Evolutionary conservation across 208 protist species (phyloP).

Genomic region (Leishmania martiniquensis): DNA sequence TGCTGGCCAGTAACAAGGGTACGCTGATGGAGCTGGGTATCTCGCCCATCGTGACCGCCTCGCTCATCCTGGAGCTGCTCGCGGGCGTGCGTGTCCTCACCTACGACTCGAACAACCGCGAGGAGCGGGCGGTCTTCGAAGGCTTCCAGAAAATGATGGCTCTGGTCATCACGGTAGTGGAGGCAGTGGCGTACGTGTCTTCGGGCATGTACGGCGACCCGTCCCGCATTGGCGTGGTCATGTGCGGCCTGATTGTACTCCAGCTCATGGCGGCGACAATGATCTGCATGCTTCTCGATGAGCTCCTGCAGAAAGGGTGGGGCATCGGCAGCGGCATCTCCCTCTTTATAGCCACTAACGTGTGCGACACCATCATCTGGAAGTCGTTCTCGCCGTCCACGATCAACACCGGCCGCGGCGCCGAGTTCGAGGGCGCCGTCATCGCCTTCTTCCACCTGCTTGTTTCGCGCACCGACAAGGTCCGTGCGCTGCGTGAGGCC

Average conservation of each 20-base stretch:
- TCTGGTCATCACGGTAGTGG: conserved; percentile 97
- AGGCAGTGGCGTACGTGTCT: conserved; percentile 98
- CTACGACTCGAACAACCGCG: conserved; percentile 95
- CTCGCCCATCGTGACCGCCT: conserved; percentile 97
- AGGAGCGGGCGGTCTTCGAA: conserved; percentile 97
- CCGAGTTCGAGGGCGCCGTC: conserved; percentile 99
- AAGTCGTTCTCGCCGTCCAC: conserved; percentile 99
- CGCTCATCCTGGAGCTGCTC: conserved; percentile 99
- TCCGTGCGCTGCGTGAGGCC: conserved; percentile 98
- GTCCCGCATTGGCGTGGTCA: conserved; percentile 93
- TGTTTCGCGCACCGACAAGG: conserved; percentile 96
- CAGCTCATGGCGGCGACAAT: conserved; percentile 99
- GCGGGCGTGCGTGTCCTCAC: conserved; percentile 96
- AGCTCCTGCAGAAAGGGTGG: conserved; percentile 99
- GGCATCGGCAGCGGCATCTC: conserved; percentile 99
- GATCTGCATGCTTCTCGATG: conserved; percentile 99
- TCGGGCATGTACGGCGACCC: conserved; percentile 99
- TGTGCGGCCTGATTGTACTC: conserved; percentile 97
- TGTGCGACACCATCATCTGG: conserved; percentile 99
- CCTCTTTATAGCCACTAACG: conserved; percentile 99
- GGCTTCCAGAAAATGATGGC: conserved; percentile 98
- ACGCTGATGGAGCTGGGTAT: conserved; percentile 99
- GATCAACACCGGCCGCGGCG: conserved; percentile 97
- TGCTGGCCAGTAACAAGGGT: conserved; percentile 99
- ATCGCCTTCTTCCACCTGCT: conserved; percentile 99